A percentile compares a stretch with the other conserved stretches of the same genome.
Conservation (phyloP, 768 basidiomycete genomes). For the Tylopilus sp. region DNA sequence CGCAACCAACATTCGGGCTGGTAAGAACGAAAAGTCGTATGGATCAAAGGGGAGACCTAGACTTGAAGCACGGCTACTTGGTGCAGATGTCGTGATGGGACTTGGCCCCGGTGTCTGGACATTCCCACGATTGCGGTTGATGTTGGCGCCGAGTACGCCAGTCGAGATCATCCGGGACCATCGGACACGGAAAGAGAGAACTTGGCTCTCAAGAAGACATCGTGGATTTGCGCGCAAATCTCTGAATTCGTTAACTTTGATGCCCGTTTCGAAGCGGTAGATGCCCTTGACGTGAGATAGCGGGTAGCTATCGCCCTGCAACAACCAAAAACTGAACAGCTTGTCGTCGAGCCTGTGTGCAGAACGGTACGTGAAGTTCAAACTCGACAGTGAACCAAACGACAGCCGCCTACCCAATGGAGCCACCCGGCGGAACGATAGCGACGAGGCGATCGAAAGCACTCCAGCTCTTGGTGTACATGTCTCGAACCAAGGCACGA, state of each 20-base stretch:
- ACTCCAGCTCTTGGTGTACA: slow-evolving; percentile 93
- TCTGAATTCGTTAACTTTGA: slow-evolving; percentile 85
- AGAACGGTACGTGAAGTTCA: neutral
- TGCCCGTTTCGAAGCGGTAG: slow-evolving; percentile 82
- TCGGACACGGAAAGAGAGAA: slow-evolving; percentile 77
- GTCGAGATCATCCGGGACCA: slow-evolving; percentile 73
- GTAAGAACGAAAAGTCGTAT: slow-evolving; percentile 66
- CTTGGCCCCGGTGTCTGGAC: slow-evolving; percentile 30
- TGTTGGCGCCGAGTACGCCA: slow-evolving; percentile 56
- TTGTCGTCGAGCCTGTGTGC: slow-evolving; percentile 78
- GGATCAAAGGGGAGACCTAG: slow-evolving; percentile 76
- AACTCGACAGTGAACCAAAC: slow-evolving; percentile 1
- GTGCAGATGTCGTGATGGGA: slow-evolving; percentile 16
- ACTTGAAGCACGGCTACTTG: slow-evolving; percentile 32
- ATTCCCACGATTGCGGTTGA: slow-evolving; percentile 30
- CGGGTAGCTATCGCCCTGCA: slow-evolving; percentile 75
- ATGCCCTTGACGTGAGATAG: slow-evolving; percentile 80
- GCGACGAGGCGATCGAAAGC: slow-evolving; percentile 86
- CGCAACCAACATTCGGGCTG: slow-evolving; percentile 61
- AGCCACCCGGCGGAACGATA: slow-evolving; percentile 87
- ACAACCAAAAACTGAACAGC: slow-evolving; percentile 84
- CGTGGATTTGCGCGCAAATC: slow-evolving; percentile 87
- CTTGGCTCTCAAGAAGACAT: slow-evolving; percentile 79
- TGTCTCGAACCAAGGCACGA: slow-evolving; percentile 78
- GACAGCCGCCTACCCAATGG: slow-evolving; percentile 63